Base-by-base conservation (phyloP, 2,329 filamentous ascomycete species). In the Colletotrichum sp. region DNA sequence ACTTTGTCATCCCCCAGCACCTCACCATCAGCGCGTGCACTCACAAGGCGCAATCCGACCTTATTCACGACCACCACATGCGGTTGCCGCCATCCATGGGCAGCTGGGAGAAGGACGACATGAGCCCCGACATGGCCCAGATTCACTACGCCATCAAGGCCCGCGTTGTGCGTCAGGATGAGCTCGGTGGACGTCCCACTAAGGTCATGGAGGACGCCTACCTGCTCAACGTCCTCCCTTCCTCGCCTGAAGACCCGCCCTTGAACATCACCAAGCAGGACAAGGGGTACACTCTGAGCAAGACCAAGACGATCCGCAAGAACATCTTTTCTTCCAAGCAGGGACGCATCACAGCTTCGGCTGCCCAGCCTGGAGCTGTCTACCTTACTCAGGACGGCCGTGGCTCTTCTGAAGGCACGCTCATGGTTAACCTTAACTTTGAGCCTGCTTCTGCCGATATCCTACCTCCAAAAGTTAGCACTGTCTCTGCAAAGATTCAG, bases 1-100 rank as follows among this genome's bases (percentile, higher is more conserved):
- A 90, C 83, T 92, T 92, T 78, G 87, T 92, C 74, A 87, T 92
- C 18, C 90, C 90, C n/a, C 85, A 86, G 78, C 87, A 91, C 70
- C 87, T 92, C 75, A 92, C 90, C 21, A 84, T 92, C 66, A 87
- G 86, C 74, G 89, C 90, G 21, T 92, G 90, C 85, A 88, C 84
- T 79, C 90, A 92, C 83, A 78, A 81, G 32, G 85, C 87, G 70
- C 83, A 84, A 55, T 85, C 85, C 55, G 83, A 84, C n/a, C 83
- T 83, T 63, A 84, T 92, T 34, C 85, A 86, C 69, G 89, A 90
- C 39, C 85, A 89, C 63, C 90, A 92, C 82, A 82, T 90, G 52
- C 85, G 87, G 14, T 84, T 91, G 26, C 90, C 90, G 2, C 90
- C 90, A 0, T 88, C 88, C 13, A 82, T 92, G 72, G 87, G 87